phyloP scores from a whole-genome alignment of 2,329 filamentous ascomycete species.

The Botrytis cinerea region DNA sequence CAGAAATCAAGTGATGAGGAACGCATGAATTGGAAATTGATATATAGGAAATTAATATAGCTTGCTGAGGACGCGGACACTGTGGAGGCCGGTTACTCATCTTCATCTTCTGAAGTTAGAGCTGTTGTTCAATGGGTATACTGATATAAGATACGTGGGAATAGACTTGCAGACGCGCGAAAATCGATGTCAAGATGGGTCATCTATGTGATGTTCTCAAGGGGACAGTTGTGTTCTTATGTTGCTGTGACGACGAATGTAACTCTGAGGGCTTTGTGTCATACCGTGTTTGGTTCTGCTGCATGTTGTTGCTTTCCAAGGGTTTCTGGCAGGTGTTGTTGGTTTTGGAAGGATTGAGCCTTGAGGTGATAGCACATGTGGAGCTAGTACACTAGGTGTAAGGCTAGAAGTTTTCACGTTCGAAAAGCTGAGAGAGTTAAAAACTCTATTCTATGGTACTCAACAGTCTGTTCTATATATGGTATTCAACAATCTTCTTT shows the following conservation, averaged over 20 bases:
- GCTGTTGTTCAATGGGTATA: background rate
- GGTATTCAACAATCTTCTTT: no score
- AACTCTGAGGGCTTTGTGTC: background rate
- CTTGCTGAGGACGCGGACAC: background rate
- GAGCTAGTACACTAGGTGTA: no score
- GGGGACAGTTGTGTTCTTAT: background rate
- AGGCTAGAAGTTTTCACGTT: no score
- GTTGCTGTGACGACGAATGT: background rate
- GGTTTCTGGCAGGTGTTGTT: background rate
- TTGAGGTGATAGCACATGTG: no score
- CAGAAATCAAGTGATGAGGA: background rate
- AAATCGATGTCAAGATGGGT: background rate
- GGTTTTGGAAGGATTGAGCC: background rate
- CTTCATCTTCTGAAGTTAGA: no score
- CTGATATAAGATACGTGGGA: background rate
- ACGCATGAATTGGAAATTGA: background rate
- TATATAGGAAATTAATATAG: background rate
- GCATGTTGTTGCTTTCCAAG: rapidly evolving
- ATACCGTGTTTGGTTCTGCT: background rate
- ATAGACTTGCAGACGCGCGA: background rate
- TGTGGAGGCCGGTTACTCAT: background rate
- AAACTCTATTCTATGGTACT: no score
- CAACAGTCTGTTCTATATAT: no score
- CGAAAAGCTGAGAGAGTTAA: no score
- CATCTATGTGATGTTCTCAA: background rate